Evolutionary conservation across 306 rosid genomes (phyloP).

Genomic region (Canavalia gladiata): DNA sequence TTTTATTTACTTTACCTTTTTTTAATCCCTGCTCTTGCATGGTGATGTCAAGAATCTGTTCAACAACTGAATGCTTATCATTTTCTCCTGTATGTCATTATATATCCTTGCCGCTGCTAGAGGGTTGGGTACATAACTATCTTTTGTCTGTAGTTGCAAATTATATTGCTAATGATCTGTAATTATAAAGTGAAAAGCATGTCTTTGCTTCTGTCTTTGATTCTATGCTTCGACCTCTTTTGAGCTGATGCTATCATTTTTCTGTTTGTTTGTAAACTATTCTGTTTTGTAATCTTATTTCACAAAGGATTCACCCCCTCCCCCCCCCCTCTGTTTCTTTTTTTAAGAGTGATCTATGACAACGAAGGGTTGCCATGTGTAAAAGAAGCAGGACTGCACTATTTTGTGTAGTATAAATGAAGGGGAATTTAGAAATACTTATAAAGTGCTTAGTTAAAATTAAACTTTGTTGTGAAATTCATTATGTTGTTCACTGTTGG

Average conservation of each 20-base stretch:
- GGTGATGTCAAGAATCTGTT: slow-evolving; percentile 25
- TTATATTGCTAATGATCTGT: slow-evolving; percentile 17
- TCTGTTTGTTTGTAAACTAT: neutral
- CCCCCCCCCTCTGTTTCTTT: neutral
- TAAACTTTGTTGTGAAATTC: neutral
- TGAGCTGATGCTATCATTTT: neutral
- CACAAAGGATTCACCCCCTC: neutral
- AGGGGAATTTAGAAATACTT: neutral
- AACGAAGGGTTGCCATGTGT: neutral
- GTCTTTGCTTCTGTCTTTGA: neutral
- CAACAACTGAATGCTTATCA: slow-evolving; percentile 26
- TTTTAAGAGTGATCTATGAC: neutral
- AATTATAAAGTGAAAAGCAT: slow-evolving; percentile 6
- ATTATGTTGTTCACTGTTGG: neutral
- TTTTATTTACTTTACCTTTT: neutral
- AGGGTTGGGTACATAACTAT: neutral
- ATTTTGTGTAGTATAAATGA: neutral
- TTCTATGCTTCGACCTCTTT: neutral
- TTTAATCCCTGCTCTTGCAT: slow-evolving; percentile 13
- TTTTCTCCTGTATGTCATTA: neutral
- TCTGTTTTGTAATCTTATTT: neutral
- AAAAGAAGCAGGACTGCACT: neutral
- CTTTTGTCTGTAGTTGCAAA: slow-evolving; percentile 10
- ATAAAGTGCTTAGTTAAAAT: neutral
- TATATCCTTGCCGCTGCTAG: neutral